Evolutionary conservation across 1,139 yeast genomes (phyloP).

Genomic region (Lodderomyces metapsilosis): DNA sequence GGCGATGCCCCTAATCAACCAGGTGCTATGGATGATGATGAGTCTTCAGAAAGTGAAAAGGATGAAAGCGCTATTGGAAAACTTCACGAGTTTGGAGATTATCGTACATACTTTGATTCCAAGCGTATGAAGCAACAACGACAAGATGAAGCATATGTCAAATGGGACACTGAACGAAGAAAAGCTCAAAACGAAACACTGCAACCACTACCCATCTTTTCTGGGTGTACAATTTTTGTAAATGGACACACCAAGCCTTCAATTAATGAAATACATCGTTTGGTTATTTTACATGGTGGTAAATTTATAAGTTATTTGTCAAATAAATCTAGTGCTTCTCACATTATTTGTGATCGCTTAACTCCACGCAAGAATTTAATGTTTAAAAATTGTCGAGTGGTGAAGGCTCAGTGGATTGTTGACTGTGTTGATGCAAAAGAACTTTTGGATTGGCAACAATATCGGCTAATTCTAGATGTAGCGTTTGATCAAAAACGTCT

Average conservation of each 20-base stretch:
- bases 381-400: conserved; percentile 69
- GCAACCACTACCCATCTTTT: conserved; percentile 45
- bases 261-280: conserved; percentile 63
- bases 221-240: conserved; percentile 65
- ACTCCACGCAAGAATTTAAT: conserved; percentile 74
- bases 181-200: conserved; percentile 20
- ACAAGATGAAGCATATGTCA: conserved; percentile 54
- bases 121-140: conserved; percentile 68
- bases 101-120: conserved; percentile 62
- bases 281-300: conserved; percentile 81
- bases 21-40: conserved; percentile 2
- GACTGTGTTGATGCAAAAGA: conserved; percentile 53
- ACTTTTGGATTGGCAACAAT: conserved; percentile 68
- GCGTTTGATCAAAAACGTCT: conserved; percentile 52
- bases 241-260: conserved; percentile 88
- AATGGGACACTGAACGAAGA: conserved; percentile 47
- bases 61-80: conserved; percentile 30
- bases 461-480: conserved; percentile 50
- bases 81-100: conserved; percentile 64
- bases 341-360: conserved; percentile 74
- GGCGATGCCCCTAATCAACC: not conserved
- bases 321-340: conserved; percentile 76
- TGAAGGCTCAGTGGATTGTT: conserved; percentile 77
- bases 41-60: conserved; percentile 6
- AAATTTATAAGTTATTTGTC: conserved; percentile 64